phyloP scores from a whole-genome alignment of 2,329 filamentous ascomycete genomes.

The Shiraia bambusicola region DNA sequence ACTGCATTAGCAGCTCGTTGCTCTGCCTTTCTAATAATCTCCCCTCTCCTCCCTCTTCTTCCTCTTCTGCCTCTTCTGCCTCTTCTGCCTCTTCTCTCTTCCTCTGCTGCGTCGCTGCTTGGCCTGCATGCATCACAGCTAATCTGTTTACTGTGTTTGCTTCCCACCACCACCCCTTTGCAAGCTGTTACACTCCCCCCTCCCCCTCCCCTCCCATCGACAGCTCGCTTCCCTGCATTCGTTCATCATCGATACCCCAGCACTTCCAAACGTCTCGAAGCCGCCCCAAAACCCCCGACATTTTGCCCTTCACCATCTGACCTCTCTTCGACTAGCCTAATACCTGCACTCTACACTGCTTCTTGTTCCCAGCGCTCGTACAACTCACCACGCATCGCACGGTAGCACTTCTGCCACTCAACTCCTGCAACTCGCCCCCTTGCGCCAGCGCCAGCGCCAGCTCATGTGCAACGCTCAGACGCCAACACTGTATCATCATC shows the following conservation, averaged over 20 bases:
- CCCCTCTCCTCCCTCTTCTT: constrained; percentile 5
- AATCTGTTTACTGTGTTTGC: background rate
- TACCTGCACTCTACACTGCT: background rate
- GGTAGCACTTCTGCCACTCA: background rate
- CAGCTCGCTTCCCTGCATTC: constrained; percentile 6
- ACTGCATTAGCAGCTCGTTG: constrained; percentile 14
- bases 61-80: constrained; percentile 2
- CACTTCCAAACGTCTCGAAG: constrained; percentile 6
- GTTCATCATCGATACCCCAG: constrained; percentile 9
- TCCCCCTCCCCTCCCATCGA: background rate
- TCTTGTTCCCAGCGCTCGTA: background rate
- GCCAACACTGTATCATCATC: constrained; percentile 42
- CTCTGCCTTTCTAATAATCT: constrained; percentile 8
- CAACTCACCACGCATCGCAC: background rate
- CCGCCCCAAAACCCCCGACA: constrained; percentile 7
- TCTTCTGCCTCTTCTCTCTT: constrained; percentile 4
- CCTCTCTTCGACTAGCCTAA: background rate
- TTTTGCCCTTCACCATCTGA: too few species aligned
- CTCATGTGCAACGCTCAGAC: constrained; percentile 44
- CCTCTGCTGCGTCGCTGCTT: background rate
- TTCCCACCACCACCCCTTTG: too few species aligned
- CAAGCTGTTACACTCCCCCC: background rate
- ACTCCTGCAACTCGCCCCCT: constrained; percentile 7
- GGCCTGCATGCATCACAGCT: background rate
- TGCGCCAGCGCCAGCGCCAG: constrained; percentile 18